Conservation (phyloP, 495 filamentous ascomycete species). For the Neurospora terricola region DNA sequence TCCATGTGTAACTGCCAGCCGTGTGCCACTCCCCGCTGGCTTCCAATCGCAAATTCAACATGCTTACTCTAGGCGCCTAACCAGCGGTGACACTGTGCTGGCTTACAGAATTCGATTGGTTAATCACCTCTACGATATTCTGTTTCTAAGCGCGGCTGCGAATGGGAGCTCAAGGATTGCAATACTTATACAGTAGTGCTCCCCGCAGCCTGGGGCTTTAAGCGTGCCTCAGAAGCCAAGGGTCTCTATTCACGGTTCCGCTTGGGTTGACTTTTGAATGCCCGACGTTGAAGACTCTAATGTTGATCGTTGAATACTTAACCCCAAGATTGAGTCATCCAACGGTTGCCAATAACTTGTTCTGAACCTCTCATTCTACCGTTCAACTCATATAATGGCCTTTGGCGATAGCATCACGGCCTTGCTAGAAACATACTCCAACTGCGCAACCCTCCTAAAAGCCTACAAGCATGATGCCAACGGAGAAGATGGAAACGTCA, state of each 20-base stretch:
- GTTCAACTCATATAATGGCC: constrained; percentile 7
- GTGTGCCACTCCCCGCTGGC: background rate
- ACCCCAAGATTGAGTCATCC: background rate
- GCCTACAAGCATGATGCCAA: constrained; percentile 9
- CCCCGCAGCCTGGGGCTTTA: background rate
- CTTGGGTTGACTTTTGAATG: background rate
- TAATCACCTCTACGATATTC: background rate
- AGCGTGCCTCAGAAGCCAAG: background rate
- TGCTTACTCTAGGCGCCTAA: background rate
- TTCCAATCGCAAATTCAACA: background rate
- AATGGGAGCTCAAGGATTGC: background rate
- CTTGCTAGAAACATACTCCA: constrained; percentile 26
- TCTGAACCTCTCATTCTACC: background rate
- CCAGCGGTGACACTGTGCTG: background rate
- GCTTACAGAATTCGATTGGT: background rate
- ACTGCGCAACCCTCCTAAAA: constrained; percentile 26
- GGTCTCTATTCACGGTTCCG: background rate
- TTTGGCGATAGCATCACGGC: constrained; percentile 21
- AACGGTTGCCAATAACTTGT: background rate
- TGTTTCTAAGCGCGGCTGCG: background rate
- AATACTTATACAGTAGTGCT: background rate
- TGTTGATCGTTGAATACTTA: background rate
- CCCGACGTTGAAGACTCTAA: background rate
- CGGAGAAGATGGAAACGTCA: constrained; percentile 7
- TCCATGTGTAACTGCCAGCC: background rate